Percentiles rank a stretch among this genome's conserved stretches.
These are phyloP conservation scores for Termitomyces sp. DNA, from an alignment of 768 basidiomycete genomes.

Conservation along the genomic window DNA sequence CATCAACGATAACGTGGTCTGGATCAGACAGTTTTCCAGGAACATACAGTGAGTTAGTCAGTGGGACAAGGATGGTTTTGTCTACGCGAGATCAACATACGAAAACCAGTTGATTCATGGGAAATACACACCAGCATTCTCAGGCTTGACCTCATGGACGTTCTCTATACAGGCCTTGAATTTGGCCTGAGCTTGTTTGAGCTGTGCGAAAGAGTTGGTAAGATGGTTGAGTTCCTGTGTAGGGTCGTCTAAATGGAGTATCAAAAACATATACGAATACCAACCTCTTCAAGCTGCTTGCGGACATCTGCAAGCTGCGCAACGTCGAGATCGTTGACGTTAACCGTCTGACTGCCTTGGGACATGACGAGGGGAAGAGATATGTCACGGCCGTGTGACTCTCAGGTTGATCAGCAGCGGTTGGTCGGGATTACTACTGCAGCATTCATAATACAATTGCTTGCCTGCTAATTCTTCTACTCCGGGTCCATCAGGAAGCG, in stretches of 20 bases:
- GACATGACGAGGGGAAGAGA: conserved; percentile 22
- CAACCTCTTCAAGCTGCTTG: conserved; percentile 88
- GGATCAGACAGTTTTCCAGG: conserved; percentile 83
- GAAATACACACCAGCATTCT: conserved; percentile 48
- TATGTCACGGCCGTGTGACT: conserved; percentile 2
- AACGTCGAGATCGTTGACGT: conserved; percentile 77
- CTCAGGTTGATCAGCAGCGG: too few relatives aligned
- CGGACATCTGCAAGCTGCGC: conserved; percentile 85
- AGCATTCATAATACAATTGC: not conserved
- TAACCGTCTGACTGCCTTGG: conserved; percentile 65
- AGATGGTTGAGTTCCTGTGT: conserved; percentile 86
- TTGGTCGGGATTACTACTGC: not conserved
- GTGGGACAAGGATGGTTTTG: conserved; percentile 84
- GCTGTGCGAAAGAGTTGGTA: conserved; percentile 85
- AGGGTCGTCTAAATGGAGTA: not conserved
- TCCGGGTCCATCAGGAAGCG: not conserved
- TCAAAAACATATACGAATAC: conserved; percentile 2
- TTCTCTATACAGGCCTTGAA: conserved; percentile 86
- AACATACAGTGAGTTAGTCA: conserved; percentile 93
- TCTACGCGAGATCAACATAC: conserved; percentile 34
- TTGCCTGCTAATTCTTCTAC: not conserved
- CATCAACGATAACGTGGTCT: conserved; percentile 88
- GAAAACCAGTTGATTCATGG: not conserved
- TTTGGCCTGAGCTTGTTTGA: conserved; percentile 90
- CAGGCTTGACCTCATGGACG: conserved; percentile 64